A percentile compares a stretch with the other conserved stretches of the same genome.
Conservation (phyloP, 2,329 filamentous ascomycete genomes). For the Claviceps monticola region DNA sequence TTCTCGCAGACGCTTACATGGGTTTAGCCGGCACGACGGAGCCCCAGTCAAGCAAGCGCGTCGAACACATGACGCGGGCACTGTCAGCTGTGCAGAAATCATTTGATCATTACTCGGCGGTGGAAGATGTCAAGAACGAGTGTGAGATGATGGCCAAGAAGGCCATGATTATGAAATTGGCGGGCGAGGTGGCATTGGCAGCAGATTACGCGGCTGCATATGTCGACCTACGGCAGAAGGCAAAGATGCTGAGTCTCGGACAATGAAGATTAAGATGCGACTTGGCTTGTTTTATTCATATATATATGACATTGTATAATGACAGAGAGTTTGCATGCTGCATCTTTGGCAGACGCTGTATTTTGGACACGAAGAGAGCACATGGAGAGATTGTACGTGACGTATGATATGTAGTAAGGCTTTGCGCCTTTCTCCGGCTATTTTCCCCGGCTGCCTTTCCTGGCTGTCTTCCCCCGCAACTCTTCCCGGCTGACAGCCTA, state of each 20-base stretch:
- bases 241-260: constrained; percentile 17
- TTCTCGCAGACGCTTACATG: constrained; percentile 65
- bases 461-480: too few relatives aligned
- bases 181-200: constrained; percentile 48
- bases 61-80: constrained; percentile 44
- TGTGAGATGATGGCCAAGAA: constrained; percentile 75
- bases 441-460: too few relatives aligned
- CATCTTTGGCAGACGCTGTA: background rate
- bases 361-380: background rate
- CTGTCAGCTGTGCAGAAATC: constrained; percentile 48
- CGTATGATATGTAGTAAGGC: background rate
- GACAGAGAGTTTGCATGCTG: background rate
- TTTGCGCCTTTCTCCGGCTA: background rate
- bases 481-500: constrained; percentile 6
- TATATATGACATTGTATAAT: background rate
- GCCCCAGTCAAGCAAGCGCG: constrained; percentile 29
- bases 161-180: constrained; percentile 58
- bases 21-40: constrained; percentile 51
- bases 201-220: constrained; percentile 56
- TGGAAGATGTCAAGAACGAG: constrained; percentile 53
- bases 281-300: background rate
- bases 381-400: background rate
- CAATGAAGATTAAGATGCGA: background rate
- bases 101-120: constrained; percentile 47
- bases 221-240: constrained; percentile 37